Base-by-base conservation (phyloP, 1,139 yeast species). In the Taphrina communis region DNA sequence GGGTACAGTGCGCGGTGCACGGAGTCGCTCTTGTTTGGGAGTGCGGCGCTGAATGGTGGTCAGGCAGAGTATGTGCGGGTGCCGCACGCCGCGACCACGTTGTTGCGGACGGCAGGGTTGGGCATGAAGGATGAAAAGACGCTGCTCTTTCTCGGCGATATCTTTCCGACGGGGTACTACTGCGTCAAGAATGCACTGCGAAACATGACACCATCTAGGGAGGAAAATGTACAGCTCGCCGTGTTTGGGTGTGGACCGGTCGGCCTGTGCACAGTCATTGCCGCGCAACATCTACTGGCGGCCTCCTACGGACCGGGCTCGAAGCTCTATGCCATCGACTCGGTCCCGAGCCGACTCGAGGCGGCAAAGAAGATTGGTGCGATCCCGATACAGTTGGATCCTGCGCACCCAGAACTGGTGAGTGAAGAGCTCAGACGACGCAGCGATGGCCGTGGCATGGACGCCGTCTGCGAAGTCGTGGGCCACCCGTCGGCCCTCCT, bases 231-330 rank as follows among this genome's bases (percentile, higher is more conserved):
- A 53, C 21, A 46, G 9, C 41, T 63, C 44, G 67, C 67, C 3
- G 88, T 85, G 72, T 74, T 86, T 5, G 90, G 90, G 0, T 83
- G 86, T 19, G 90, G 90, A 0, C 90, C 90, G 0, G 90, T 86
- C 1, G 88, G 88, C 0, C 78, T 85, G 35, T 85, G 88, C 78
- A 85, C 85, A 0, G 78, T 85, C 62, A 77, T 81, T 38, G 78
- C 84, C 0, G 81, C 86, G 63, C 81, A 79, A 66, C 77, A 82
- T 68, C 78, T 81, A 71, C 87, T 87, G 6, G 74, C 76, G 55
- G 79, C 80, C 19, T 46, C 42, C 19, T 38, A 39, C 7, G 6
- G 11, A 1, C 36, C 58, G 1, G 42, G 3, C 21, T 58, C 62
- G 52, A 58, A 14, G 42, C 77, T 85, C 38, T 84, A 83, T 51